Base-by-base conservation (phyloP, 1,284 basidiomycete genomes). In the Tilletiaria anomala region DNA sequence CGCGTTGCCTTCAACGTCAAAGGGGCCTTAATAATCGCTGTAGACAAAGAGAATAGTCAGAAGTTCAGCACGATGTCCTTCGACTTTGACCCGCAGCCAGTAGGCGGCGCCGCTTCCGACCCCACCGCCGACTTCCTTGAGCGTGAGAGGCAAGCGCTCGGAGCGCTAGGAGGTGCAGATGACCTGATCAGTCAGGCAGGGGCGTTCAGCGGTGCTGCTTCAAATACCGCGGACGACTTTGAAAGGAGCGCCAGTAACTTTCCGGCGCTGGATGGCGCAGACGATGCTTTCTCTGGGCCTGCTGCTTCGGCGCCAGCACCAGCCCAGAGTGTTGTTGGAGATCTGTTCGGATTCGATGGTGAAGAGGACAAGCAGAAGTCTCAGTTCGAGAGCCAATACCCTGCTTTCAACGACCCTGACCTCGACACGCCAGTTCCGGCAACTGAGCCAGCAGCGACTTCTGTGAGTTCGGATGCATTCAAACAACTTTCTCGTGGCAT, bases 211-310 rank as follows among this genome's bases (percentile, higher is more conserved):
- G 44, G 42, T 17, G 49, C 42, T 16, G 47, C 36, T 22, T 11
- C 40, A 17, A 39, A 42, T 18, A 42, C 35, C 24, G 37, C 21
- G 14, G 45, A 58, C 35, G 56, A 68, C 45, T 53, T 66, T 40
- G 52, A 62, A 44, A 43, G 45, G 17, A 76, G 79, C 51, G 72
- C 75, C 56, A 79, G 82, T 56, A 75, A 74, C 18, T 71, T 71
- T 46, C 66, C 71, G 32, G 71, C 73, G 17, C 71, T 72, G 16
- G 48, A 59, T 54, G 51, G 69, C 58, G 59, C 58, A 46, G 53
- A 68, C 52, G 71, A 35, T 78, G 65, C 80, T 87, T 24, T 89
- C 85, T 36, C 24, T 18, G 29, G n/a, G 6, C 14, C 29, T 8
- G 15, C 15, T 35, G 31, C 29, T 12, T 17, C 33, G 17, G 40